A percentile compares a stretch with the other conserved stretches of the same genome.
Conservation (phyloP, 23 red algal species). For the Gracilaria domingensis region DNA sequence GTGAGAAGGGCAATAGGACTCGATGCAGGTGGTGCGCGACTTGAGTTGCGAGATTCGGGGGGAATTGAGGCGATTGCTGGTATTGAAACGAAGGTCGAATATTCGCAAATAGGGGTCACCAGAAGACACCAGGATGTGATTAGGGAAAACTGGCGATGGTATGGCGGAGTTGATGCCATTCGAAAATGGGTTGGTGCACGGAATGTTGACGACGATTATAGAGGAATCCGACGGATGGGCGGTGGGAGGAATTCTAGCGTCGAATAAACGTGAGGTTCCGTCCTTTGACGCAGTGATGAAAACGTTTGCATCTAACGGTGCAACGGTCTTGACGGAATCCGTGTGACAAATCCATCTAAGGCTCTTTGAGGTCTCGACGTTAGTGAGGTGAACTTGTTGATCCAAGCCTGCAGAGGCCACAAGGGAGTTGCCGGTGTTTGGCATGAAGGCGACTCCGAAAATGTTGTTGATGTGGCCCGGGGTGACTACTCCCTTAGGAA, state of each 20-base stretch:
- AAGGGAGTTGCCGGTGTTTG: constrained; percentile 46
- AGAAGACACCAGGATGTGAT: constrained; percentile 56
- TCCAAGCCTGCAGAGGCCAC: constrained; percentile 62
- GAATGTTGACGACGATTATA: constrained; percentile 41
- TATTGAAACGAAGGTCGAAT: constrained; percentile 42
- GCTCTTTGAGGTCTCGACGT: constrained; percentile 35
- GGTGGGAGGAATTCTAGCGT: constrained; percentile 33
- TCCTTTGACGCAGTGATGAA: constrained; percentile 65
- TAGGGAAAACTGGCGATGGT: constrained; percentile 36
- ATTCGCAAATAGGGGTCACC: constrained; percentile 41
- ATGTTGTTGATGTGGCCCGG: constrained; percentile 63
- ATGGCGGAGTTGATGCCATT: constrained; percentile 43
- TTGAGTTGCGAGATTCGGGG: constrained; percentile 26
- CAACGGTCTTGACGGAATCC: constrained; percentile 53
- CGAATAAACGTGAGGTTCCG: constrained; percentile 60
- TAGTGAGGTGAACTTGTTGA: constrained; percentile 45
- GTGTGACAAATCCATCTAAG: constrained; percentile 55
- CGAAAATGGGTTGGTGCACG: constrained; percentile 5
- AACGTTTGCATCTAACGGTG: constrained; percentile 20
- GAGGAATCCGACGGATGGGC: constrained; percentile 18
- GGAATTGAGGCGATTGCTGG: constrained; percentile 18
- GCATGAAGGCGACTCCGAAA: constrained; percentile 76
- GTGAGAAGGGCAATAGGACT: constrained; percentile 35
- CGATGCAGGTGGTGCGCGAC: constrained; percentile 20
- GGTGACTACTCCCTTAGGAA: background rate